Base-by-base conservation (phyloP, 306 rosid species). In the Trichosanthes cucumerina region DNA sequence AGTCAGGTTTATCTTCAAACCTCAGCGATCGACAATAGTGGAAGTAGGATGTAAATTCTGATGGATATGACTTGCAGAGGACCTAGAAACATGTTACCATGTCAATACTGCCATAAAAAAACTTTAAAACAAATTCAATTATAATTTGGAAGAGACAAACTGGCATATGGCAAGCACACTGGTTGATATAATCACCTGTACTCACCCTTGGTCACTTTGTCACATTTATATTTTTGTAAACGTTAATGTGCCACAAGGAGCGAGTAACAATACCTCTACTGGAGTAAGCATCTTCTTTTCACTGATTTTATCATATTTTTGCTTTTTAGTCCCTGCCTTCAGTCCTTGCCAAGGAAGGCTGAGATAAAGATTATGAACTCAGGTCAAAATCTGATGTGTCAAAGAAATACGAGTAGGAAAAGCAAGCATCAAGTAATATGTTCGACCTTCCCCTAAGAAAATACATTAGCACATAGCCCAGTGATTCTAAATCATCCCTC, bases 301-400 rank as follows among this genome's bases (percentile, higher is more conserved):
- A 75, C 94, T 83, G 80, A 93, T 91, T 88, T 80, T 89, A 79
- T 93, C 94, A 80, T 91, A 93, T 76, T 93, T 93, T 82, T 91
- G 93, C 88, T 91, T 88, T 82, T 91, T 91, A 52, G 86, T 82
- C 80, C 85, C 88, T 81, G 96, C 94, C 83, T 87, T 89, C 76
- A 93, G 83, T 64, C 96, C 98, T 86, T 93, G 98, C 98, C 96
- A 93, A 75, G 98, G 98, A 89, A 93, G 96, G 86, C 98, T 93
- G 75, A 82, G 33, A 41, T 79, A 60, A 79, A 49, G 70, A 79
- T 88, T 80, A 60, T 60, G 39, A 63, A 66, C 28, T n/a, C 24
- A 19, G 63, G 21, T 34, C 53, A 79, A 49, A 79, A 50, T 50
- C 57, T 34, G 19, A 49, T 24, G 36, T 38, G 59, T 34, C 81